Base-by-base conservation (phyloP, 306 rosid species). In the Dicorynia guianensis region DNA sequence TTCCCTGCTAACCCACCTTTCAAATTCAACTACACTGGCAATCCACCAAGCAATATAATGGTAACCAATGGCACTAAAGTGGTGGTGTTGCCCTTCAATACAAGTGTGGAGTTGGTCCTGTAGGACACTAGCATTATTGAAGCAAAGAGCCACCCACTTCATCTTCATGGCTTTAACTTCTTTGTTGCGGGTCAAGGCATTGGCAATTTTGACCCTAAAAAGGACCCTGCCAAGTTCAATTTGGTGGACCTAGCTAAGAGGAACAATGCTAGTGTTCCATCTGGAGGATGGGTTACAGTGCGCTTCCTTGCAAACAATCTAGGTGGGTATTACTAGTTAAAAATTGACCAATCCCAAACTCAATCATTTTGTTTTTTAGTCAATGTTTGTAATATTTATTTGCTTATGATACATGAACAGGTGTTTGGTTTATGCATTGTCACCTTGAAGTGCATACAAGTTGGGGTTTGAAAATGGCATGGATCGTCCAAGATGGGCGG, bases 371-470 rank as follows among this genome's bases (percentile, higher is more conserved):
- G 30, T 7, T 15, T 20, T 15, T 46, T 5, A 11, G 12, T 5
- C 13, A 2, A 11, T 3, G 36, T 58, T 58, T 11, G 42, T 12
- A 33, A 58, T 7, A 11, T 13, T 59, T 18, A 38, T 12, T 11
- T 0, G 5, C 5, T 25, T 9, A 17, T 65, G 46, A 33, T 33
- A 34, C 10, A 54, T 34, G 56, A 15, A 53, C 70, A 79, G 89
- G 89, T 5, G 89, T 78, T 59, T 86, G 89, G 87, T 86, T 86
- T 50, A 86, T 86, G 89, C 89, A 86, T 55, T 86, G 87, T 48
- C 90, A 83, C 74, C 74, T 86, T 6, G 87, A 86, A 81, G 87
- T 86, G 14, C 90, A 86, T 63, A 83, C 85, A 0, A 83, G 90
- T 57, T 86, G 90, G 87, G 90, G 90, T 1, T 71, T 86, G 81